Conservation (phyloP, 1,284 basidiomycete genomes). For the Ganoderma leucocontextum region DNA sequence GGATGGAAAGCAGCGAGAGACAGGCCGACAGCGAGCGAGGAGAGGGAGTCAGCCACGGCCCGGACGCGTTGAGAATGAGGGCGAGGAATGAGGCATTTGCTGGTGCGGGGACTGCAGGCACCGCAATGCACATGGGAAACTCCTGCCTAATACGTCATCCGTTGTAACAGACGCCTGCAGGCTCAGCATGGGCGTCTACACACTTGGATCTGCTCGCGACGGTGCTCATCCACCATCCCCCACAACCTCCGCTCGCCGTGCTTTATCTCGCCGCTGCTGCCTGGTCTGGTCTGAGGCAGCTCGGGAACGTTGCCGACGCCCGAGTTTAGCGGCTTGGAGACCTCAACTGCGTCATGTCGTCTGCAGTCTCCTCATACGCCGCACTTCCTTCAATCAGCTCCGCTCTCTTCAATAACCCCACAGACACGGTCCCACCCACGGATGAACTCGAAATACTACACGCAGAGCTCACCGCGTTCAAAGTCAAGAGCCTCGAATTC, state of each 20-base stretch:
- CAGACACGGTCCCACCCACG: slow-evolving; percentile 71
- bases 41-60: no score
- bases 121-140: no score
- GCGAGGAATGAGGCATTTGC: no score
- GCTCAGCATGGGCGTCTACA: no score
- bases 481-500: slow-evolving; percentile 62
- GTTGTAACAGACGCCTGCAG: no score
- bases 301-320: slow-evolving; percentile 19
- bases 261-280: slow-evolving; percentile 16
- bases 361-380: slow-evolving; percentile 57
- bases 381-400: slow-evolving; percentile 58
- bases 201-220: slow-evolving; percentile 39
- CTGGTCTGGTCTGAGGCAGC: slow-evolving; percentile 12
- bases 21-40: no score
- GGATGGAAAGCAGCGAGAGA: no score
- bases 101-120: no score
- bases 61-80: no score
- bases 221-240: slow-evolving; percentile 28
- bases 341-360: slow-evolving; percentile 45
- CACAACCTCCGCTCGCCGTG: slow-evolving; percentile 21
- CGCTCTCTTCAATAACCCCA: slow-evolving; percentile 62
- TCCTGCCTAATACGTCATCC: no score
- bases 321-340: slow-evolving; percentile 17
- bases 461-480: slow-evolving; percentile 63
- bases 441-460: slow-evolving; percentile 77